Percentiles rank a stretch among this genome's conserved stretches.
These are phyloP conservation scores for Schizonepeta tenuifolia DNA, from an alignment of 257 asterid genomes.

Conservation along the genomic window DNA sequence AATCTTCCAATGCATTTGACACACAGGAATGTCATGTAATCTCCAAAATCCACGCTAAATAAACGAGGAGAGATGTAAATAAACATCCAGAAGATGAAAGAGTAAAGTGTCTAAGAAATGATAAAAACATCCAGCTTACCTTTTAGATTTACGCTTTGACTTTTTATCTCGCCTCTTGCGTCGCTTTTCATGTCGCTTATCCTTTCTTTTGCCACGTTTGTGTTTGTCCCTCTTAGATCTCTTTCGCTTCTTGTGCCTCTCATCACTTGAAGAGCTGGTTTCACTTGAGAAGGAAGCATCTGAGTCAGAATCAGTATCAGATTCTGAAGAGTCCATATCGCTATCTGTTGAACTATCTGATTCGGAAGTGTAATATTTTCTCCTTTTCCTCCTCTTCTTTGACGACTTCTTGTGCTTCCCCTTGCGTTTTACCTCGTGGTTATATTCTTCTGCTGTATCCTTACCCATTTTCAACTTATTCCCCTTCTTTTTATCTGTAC, in stretches of 20 bases:
- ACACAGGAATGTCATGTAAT: not conserved
- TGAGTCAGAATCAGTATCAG: conserved; percentile 82
- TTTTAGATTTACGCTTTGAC: conserved; percentile 74
- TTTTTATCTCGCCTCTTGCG: conserved; percentile 80
- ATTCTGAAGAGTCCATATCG: conserved; percentile 75
- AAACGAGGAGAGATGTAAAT: not conserved
- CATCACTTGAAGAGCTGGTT: conserved; percentile 79
- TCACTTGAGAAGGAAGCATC: conserved; percentile 70
- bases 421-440: conserved; percentile 54
- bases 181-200: conserved; percentile 72
- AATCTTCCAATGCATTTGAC: not conserved
- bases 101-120: not conserved
- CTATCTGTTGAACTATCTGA: conserved; percentile 82
- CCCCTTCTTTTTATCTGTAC: conserved; percentile 56
- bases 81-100: not conserved
- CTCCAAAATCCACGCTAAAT: not conserved
- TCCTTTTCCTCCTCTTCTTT: conserved; percentile 72
- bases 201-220: conserved; percentile 72
- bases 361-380: conserved; percentile 80
- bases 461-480: conserved; percentile 43
- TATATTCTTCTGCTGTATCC: conserved; percentile 49
- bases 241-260: conserved; percentile 80
- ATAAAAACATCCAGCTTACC: conserved; percentile 43
- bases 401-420: conserved; percentile 83
- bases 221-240: conserved; percentile 79